phyloP scores from a whole-genome alignment of 495 filamentous ascomycete genomes.

The Choiromyces venosus region DNA sequence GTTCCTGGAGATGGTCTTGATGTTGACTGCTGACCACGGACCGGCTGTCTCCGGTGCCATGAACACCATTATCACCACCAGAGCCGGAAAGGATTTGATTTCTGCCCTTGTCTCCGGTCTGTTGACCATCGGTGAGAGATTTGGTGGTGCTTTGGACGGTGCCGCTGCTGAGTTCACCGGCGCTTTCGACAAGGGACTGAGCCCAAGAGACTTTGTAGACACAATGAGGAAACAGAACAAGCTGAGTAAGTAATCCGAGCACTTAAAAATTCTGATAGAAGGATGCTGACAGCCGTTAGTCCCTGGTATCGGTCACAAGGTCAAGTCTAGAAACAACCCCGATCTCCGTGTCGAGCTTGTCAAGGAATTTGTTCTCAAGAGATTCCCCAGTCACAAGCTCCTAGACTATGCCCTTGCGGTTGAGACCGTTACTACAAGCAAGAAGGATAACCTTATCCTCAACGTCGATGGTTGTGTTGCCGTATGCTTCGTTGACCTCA shows the following conservation, averaged over 20 bases:
- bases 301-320: slow-evolving; percentile 95
- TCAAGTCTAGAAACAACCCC: slow-evolving; percentile 99
- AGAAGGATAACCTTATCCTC: slow-evolving; percentile 99
- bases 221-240: slow-evolving; percentile 99
- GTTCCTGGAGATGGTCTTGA: slow-evolving; percentile 99
- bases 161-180: slow-evolving; percentile 98
- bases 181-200: slow-evolving; percentile 95
- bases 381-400: slow-evolving; percentile 93
- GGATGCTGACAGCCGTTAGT: slow-evolving; percentile 53
- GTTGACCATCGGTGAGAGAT: slow-evolving; percentile 93
- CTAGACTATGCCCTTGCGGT: slow-evolving; percentile 98
- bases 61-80: slow-evolving; percentile 99
- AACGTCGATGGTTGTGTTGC: slow-evolving; percentile 98
- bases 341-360: slow-evolving; percentile 99
- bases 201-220: slow-evolving; percentile 97
- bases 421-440: slow-evolving; percentile 95
- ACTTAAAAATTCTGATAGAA: neutral
- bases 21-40: slow-evolving; percentile 98
- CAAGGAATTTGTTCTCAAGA: slow-evolving; percentile 95
- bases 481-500: slow-evolving; percentile 95
- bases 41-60: slow-evolving; percentile 98
- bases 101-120: slow-evolving; percentile 91
- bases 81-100: slow-evolving; percentile 98
- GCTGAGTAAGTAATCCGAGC: slow-evolving; percentile 60
- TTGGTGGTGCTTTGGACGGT: slow-evolving; percentile 96